Evolutionary conservation across 768 basidiomycete genomes (phyloP), one percentile per base, ranked within the genome.

Genomic region (Russula sp.): DNA sequence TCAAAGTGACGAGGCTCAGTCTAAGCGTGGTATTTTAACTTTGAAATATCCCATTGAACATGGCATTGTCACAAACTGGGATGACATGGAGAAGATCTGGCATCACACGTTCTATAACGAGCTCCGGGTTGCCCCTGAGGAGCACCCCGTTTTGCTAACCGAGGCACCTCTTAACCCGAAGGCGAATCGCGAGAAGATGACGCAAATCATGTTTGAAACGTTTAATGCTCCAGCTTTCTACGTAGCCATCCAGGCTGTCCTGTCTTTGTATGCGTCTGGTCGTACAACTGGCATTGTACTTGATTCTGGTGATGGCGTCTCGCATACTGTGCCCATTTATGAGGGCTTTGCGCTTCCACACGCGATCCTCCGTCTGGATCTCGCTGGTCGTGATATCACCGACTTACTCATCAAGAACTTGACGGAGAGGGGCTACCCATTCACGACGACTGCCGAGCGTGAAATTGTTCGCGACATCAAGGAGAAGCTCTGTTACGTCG

Each of bases 81-180:
- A 94, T 71, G 93, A 95, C 77, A 94, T 94, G 93, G 94, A 95
- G 80, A 94, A 94, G 80, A 94, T 95, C 75, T 95, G 93, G 93
- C 92, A 94, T 77, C 93, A 94, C 81, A 94, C 93, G 48, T 95
- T 95, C 78, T 95, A 87, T 77, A 88, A 88, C 72, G 87, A 88
- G 71, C 81, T 88, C 62, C 86, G 87, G 73, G 86, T 87, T 62
- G 86, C 87, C 3, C 86, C 86, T 13, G 86, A 88, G 72, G 87
- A 88, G 71, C 86, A 87, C 75, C 86, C 85, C 39, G 82, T 87
- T 66, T 74, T 87, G 18, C 78, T 87, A 67, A 87, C 86, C 56
- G 85, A 87, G 73, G 85, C 85, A 44, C 86, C 86, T 39, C 77
- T 87, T 32, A 87, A 87, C 78, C 85, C 85, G 53, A 87, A 87